Base-by-base conservation (phyloP, 2,329 filamentous ascomycete species). In the Ilyonectria sp. region DNA sequence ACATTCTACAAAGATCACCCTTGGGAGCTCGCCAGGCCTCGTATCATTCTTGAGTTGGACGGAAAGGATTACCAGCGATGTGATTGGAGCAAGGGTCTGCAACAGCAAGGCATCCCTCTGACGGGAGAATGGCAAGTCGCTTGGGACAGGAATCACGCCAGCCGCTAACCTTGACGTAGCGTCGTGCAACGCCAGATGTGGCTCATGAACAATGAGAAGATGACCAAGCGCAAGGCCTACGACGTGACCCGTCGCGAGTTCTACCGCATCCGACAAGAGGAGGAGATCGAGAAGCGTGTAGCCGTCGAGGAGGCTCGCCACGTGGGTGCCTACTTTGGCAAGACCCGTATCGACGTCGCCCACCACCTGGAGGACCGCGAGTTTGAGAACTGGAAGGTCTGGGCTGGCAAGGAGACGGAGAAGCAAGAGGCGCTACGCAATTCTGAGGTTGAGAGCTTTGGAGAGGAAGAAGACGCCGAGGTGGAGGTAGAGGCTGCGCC, bases 1-100 rank as follows among this genome's bases (percentile, higher is more conserved):
- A 89, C 91, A 31, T 99, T 98, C 84, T 99, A 93, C 85, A 90
- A 87, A 77, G 95, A 99, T 80, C 96, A 99, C 79, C 96, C 96
- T 6, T 99, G 96, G 96, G 96, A 99, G 82, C 84, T 99, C 77
- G 96, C 96, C 19, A 88, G 95, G 69, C 96, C 96, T 61, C 88
- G 94, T 73, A 86, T 97, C 65, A 85, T 99, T 53, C 83, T 98
- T 10, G 96, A 99, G 82, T 86, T 91, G 73, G 92, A 95, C 76
- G 96, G 96, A 60, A 93, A 92, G 78, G 95, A 99, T 77, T 86
- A 89, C 58, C 89, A 92, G 79, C 85, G 83, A 61, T 91, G 90
- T 75, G 90, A 98, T 80, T 98, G 95, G 95, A 93, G 91, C 74
- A 90, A 82, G 75, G 89, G 86, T 26, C 81, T 97, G 73, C 84